Evolutionary conservation across 2,329 filamentous ascomycete species (phyloP).

Genomic region (Pseudophaeomoniella oleicola): DNA sequence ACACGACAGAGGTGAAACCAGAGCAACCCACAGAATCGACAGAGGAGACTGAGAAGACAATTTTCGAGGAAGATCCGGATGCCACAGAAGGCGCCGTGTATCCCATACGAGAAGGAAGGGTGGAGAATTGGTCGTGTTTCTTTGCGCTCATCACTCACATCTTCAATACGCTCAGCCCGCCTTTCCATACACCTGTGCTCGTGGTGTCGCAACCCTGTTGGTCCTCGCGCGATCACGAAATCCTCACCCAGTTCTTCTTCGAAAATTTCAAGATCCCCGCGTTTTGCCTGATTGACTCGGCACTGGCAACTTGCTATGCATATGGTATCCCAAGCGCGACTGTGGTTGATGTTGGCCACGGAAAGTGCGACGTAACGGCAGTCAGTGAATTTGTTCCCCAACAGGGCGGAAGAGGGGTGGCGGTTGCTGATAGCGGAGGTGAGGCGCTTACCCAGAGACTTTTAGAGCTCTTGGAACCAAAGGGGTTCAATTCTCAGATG

Average conservation of each 20-base stretch:
- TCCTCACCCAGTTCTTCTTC: constrained; percentile 85
- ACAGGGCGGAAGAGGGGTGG: constrained; percentile 47
- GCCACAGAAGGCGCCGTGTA: constrained; percentile 82
- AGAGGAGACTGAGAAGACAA: constrained; percentile 3
- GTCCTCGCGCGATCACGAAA: constrained; percentile 76
- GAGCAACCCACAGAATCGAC: constrained; percentile 6
- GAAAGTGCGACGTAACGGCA: constrained; percentile 86
- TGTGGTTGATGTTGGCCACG: constrained; percentile 78
- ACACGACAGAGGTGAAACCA: constrained; percentile 10
- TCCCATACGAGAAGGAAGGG: constrained; percentile 66
- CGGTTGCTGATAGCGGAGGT: constrained; percentile 59
- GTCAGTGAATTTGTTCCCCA: constrained; percentile 71
- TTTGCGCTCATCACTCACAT: constrained; percentile 87
- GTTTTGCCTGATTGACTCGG: constrained; percentile 75
- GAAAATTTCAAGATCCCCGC: constrained; percentile 93
- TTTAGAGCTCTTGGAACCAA: constrained; percentile 45
- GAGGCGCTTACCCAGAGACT: constrained; percentile 72
- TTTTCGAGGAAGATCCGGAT: constrained; percentile 74
- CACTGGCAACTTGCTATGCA: constrained; percentile 63
- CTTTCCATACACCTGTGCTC: constrained; percentile 87
- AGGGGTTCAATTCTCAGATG: constrained; percentile 45
- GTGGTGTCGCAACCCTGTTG: constrained; percentile 81
- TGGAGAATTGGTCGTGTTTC: constrained; percentile 84
- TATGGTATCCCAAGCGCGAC: constrained; percentile 74
- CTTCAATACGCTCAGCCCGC: constrained; percentile 74